Conservation (phyloP, 768 basidiomycete species). For the Russula griseocarnosa region DNA sequence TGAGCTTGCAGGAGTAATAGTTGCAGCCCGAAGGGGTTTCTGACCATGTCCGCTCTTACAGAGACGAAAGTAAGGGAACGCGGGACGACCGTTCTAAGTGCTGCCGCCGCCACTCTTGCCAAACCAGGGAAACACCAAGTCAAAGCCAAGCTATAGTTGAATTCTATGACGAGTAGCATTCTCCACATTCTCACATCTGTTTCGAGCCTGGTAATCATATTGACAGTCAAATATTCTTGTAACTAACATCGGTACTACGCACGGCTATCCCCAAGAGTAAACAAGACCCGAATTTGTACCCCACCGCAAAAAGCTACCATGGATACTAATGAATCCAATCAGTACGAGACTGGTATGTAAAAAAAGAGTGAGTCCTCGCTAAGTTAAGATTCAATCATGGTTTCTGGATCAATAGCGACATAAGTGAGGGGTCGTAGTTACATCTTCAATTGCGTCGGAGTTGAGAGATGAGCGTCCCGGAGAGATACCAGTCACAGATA, state of each 20-base stretch:
- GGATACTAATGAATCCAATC: no score
- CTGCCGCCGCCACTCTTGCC: constrained; percentile 75
- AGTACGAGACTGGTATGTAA: no score
- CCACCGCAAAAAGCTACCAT: background rate
- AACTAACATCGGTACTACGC: background rate
- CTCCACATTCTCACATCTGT: background rate
- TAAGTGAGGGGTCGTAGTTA: no score
- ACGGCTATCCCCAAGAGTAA: background rate
- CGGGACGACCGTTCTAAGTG: constrained; percentile 61
- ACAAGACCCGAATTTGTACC: background rate
- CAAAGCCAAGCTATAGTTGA: constrained; percentile 59
- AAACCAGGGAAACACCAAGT: constrained; percentile 35
- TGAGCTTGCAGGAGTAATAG: constrained; percentile 40
- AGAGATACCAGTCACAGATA: no score
- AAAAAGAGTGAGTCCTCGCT: no score
- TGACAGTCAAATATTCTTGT: background rate
- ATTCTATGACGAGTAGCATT: background rate
- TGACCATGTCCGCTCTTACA: constrained; percentile 34
- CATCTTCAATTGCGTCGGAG: no score
- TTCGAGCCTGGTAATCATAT: background rate
- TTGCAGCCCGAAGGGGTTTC: background rate
- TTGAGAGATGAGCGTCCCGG: no score
- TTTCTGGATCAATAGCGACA: no score
- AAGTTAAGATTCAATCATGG: no score
- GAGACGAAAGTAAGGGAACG: constrained; percentile 89